Base-by-base conservation (phyloP, 108 stramenopile genomes). In the Stephanodiscus minutulus region DNA sequence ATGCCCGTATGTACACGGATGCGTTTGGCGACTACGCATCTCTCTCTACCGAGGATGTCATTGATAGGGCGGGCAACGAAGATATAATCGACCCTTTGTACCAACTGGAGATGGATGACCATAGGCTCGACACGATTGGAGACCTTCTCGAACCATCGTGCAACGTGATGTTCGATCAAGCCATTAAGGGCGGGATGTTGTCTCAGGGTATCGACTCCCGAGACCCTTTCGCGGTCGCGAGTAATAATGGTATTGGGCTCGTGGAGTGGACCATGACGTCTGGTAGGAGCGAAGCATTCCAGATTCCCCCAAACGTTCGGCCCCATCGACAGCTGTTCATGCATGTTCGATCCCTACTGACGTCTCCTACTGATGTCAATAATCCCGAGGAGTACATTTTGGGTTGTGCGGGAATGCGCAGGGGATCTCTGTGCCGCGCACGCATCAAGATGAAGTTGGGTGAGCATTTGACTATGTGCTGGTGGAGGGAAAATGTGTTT, bases 401-500 rank as follows among this genome's bases (percentile, higher is more conserved):
- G 25, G 9, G 24, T 27, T 24, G 25, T 53, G 52, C 1, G 22
- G 52, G 52, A 53, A 25, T 24, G 20, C 2, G 24, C 25, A 25
- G 52, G 52, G 52, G 52, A 22, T 24, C 9, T 27, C 1, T 53
- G 20, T 53, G 52, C 12, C 52, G 52, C 25, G 22, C 12, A 25
- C 52, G 52, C 11, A 53, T 53, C 52, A 53, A 53, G 52, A 24
- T 3, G 8, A 9, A 25, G 24, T 21, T 53, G 12, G 52, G 25
- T 12, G 52, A 53, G 25, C 22, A 53, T 27, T 53, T 53, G 25
- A 53, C 0, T 27, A 27, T 12, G 52, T 24, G 52, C 25, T 53
- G 52, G 52, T 53, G 52, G 52, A 53, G 52, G 52, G 52, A 53
- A 11, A 22, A 53, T 53, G 22, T 53, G 52, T 53, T 25, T 53